Conservation (phyloP, 371 early-diverging fungal species). For the Encephalitozoon romaleae region DNA sequence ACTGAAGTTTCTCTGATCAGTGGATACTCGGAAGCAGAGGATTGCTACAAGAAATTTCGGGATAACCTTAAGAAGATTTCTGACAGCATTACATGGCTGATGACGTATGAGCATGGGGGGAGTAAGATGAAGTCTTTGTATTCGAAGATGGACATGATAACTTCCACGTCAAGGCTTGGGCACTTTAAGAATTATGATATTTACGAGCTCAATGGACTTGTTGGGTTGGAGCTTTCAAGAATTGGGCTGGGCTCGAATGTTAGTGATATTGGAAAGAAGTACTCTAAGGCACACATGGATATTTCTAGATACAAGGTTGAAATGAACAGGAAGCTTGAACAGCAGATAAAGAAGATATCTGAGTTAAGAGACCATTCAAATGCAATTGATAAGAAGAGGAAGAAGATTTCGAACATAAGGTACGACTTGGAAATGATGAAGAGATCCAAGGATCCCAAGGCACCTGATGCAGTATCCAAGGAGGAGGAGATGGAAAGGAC, state of each 20-base stretch:
- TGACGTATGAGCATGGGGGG: constrained; percentile 51
- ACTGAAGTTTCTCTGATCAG: constrained; percentile 41
- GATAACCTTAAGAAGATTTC: constrained; percentile 29
- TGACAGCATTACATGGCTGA: constrained; percentile 28
- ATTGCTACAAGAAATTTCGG: constrained; percentile 44
- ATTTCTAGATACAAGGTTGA: constrained; percentile 41
- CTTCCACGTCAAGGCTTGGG: constrained; percentile 24
- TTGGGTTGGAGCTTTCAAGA: constrained; percentile 1
- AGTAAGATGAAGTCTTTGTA: constrained; percentile 40
- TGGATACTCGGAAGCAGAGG: constrained; percentile 48
- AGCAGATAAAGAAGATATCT: constrained; percentile 27
- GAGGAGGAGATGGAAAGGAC: not conserved
- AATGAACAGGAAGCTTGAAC: constrained; percentile 44
- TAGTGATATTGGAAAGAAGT: constrained; percentile 16
- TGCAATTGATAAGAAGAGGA: constrained; percentile 50
- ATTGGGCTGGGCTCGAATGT: not conserved
- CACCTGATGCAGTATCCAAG: not conserved
- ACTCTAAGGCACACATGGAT: constrained; percentile 39
- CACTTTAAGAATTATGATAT: constrained; percentile 45
- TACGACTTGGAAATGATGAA: constrained; percentile 48
- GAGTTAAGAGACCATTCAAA: constrained; percentile 31
- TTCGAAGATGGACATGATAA: constrained; percentile 38
- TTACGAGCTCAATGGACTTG: constrained; percentile 36
- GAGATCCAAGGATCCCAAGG: constrained; percentile 7
- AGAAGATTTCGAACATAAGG: constrained; percentile 45